These are phyloP conservation scores for Raphanus raphanistrum DNA, from an alignment of 345 rosid genomes.

Conservation along the genomic window DNA sequence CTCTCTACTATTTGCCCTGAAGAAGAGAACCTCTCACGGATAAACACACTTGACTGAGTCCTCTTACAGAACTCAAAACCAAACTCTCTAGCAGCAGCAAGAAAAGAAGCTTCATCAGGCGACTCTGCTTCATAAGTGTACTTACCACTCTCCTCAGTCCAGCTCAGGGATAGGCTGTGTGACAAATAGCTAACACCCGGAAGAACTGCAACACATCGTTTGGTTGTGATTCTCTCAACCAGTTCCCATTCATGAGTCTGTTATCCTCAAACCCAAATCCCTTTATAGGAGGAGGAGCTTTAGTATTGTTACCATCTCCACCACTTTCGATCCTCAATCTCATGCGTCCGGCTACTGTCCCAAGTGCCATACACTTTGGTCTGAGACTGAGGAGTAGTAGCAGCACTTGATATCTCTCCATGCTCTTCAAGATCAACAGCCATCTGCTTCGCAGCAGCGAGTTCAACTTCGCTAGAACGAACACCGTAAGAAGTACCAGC, in stretches of 20 bases:
- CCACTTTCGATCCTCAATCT: constrained; percentile 74
- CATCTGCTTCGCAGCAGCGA: constrained; percentile 61
- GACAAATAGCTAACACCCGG: constrained; percentile 69
- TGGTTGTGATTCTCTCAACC: constrained; percentile 50
- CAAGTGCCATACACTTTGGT: constrained; percentile 40
- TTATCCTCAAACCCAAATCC: constrained; percentile 71
- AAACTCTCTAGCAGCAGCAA: constrained; percentile 72
- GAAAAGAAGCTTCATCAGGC: constrained; percentile 78
- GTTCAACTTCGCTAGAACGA: constrained; percentile 55
- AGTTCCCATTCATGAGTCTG: constrained; percentile 56
- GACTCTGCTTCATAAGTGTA: constrained; percentile 83
- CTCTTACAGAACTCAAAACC: constrained; percentile 66
- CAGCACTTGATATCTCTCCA: constrained; percentile 38
- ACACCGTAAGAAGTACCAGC: constrained; percentile 72
- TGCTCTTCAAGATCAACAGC: constrained; percentile 51
- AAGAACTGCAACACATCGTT: constrained; percentile 60
- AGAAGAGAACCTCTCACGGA: constrained; percentile 50
- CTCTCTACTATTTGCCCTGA: constrained; percentile 51
- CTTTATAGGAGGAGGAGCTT: constrained; percentile 53
- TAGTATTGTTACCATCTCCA: constrained; percentile 44
- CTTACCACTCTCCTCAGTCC: constrained; percentile 50
- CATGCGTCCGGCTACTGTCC: constrained; percentile 49
- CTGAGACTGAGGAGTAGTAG: constrained; percentile 36
- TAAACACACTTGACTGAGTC: constrained; percentile 60
- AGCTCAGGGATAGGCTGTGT: constrained; percentile 67